phyloP scores from a whole-genome alignment of 768 basidiomycete genomes.

The Ramaria rubella region DNA sequence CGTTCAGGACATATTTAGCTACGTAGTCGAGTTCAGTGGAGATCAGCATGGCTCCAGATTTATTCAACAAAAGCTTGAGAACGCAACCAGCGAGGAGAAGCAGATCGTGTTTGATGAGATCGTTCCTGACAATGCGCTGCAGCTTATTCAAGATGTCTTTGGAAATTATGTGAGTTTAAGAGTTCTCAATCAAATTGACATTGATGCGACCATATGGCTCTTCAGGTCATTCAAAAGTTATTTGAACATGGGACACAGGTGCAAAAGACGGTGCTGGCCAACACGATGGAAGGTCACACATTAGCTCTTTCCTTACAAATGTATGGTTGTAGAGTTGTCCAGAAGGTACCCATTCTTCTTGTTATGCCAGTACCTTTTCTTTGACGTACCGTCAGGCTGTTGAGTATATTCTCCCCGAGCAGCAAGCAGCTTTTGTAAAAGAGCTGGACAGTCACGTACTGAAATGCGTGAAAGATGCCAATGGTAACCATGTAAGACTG shows the following conservation, averaged over 20 bases:
- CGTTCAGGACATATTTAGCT: constrained; percentile 74
- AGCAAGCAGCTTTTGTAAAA: constrained; percentile 66
- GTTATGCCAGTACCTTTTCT: not conserved
- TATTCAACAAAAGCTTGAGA: constrained; percentile 83
- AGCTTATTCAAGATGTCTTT: constrained; percentile 86
- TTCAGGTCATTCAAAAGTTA: constrained; percentile 86
- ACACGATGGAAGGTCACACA: constrained; percentile 71
- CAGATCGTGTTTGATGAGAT: constrained; percentile 83
- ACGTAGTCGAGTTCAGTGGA: constrained; percentile 84
- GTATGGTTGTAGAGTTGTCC: constrained; percentile 95
- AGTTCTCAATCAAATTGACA: not conserved
- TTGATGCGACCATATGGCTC: constrained; percentile 8
- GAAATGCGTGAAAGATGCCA: constrained; percentile 81
- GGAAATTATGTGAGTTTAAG: constrained; percentile 78
- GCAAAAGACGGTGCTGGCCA: constrained; percentile 66
- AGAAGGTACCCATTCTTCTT: constrained; percentile 56
- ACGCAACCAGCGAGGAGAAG: constrained; percentile 71
- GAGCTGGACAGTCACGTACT: constrained; percentile 79
- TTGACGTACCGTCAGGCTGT: constrained; percentile 52
- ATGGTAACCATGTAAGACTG: constrained; percentile 87
- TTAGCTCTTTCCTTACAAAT: constrained; percentile 77
- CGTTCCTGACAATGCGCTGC: constrained; percentile 63
- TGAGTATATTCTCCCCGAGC: constrained; percentile 71
- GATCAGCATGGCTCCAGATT: constrained; percentile 99
- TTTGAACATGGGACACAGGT: constrained; percentile 77